Percentiles rank a stretch among this genome's conserved stretches.
These are phyloP conservation scores for Colletotrichum musae DNA, from an alignment of 2,329 filamentous ascomycete species.

Conservation along the genomic window DNA sequence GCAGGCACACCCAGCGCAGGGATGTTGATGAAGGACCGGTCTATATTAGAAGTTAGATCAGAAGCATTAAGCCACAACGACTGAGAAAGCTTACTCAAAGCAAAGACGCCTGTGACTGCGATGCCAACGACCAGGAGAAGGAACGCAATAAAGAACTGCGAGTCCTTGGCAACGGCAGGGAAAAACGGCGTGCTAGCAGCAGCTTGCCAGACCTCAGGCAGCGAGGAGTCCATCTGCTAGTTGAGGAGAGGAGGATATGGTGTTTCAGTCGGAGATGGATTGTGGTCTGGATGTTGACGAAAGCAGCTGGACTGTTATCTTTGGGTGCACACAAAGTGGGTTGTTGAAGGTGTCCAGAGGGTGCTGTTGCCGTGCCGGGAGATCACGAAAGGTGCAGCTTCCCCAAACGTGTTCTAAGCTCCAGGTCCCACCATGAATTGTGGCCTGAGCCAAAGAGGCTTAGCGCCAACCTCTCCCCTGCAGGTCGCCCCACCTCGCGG, in stretches of 20 bases:
- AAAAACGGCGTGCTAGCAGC: conserved; percentile 88
- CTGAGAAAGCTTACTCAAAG: conserved; percentile 76
- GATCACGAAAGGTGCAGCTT: conserved; percentile 36
- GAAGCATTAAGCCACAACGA: background rate
- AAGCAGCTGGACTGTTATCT: conserved; percentile 5
- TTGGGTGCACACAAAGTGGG: conserved; percentile 6
- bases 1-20: conserved; percentile 86
- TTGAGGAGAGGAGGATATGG: conserved; percentile 1
- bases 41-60: conserved; percentile 62
- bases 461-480: conserved; percentile 52
- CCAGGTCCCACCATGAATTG: conserved; percentile 49
- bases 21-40: conserved; percentile 85
- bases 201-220: conserved; percentile 94
- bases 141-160: conserved; percentile 88
- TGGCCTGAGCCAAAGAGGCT: conserved; percentile 52
- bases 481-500: conserved; percentile 33
- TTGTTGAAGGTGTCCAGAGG: background rate
- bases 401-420: conserved; percentile 42
- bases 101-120: conserved; percentile 83
- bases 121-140: conserved; percentile 80
- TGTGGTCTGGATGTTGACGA: background rate
- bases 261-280: background rate
- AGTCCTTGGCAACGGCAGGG: conserved; percentile 84
- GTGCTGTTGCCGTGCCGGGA: conserved; percentile 21
- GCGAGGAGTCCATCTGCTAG: conserved; percentile 79